Evolutionary conservation across 768 basidiomycete species (phyloP), one percentile per base, ranked within the genome.

Genomic region (Crepidotus variabilis): DNA sequence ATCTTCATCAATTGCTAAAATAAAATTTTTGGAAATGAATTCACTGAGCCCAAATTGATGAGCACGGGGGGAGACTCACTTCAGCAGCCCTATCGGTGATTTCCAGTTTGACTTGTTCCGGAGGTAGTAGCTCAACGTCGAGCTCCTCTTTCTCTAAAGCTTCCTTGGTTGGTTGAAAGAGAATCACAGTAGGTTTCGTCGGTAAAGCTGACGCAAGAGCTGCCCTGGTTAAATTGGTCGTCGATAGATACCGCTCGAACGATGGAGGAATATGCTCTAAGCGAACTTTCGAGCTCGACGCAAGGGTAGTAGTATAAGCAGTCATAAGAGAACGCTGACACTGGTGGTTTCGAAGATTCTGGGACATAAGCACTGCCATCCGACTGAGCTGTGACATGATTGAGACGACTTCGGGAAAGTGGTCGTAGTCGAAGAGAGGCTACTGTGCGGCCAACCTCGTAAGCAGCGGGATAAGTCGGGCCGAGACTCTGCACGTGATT

Each of bases 61-160:
- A n/a, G n/a, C n/a, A n/a, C n/a, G n/a, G n/a, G n/a, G n/a, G n/a
- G n/a, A 11, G 16, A 58, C 77, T 46, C 61, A 90, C 90, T 75
- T 91, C 85, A 2, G 89, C 90, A 34, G 90, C 90, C 14, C 88
- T 76, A 60, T 88, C 83, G 2, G 90, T 90, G 47, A 92, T 77
- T 21, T 75, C 71, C 8, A 92, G 67, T 28, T 73, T 73, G 2
- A 86, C 79, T 50, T 85, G 70, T 39, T 82, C 76, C 39, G 73
- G 71, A 0, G 83, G 75, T 50, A 87, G 61, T 11, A 85, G 65
- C 20, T 88, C 84, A 2, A 83, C 76, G 46, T 89, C 85, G 2
- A 89, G 69, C 58, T 88, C 87, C 59, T 83, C 83, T 32, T 77
- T 70, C 35, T 85, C 77, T 14, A 89, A 69, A 47, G 84, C 80